phyloP scores from a whole-genome alignment of 257 asterid species.

The Agastache rugosa region DNA sequence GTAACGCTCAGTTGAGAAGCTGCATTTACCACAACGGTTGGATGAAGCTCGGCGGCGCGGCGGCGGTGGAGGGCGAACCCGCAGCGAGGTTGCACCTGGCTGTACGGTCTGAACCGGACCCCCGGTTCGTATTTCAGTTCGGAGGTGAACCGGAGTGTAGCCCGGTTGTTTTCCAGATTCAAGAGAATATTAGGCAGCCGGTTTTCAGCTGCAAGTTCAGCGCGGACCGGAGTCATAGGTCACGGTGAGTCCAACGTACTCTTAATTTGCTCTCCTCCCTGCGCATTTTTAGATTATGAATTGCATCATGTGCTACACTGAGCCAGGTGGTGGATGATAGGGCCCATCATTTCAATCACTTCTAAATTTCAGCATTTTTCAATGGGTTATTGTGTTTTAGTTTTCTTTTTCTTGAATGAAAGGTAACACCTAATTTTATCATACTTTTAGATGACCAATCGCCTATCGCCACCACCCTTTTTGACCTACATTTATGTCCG shows the following conservation, averaged over 20 bases:
- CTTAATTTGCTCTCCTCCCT: too few species aligned
- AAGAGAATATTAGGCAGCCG: constrained; percentile 83
- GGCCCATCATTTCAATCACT: background rate
- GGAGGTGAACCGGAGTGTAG: constrained; percentile 95
- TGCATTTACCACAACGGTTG: constrained; percentile 69
- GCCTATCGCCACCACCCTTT: background rate
- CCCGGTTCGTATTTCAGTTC: constrained; percentile 83
- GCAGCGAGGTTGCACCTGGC: too few species aligned
- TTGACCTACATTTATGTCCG: too few species aligned
- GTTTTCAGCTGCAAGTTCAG: constrained; percentile 91
- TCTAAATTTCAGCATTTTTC: background rate
- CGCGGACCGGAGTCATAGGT: constrained; percentile 55
- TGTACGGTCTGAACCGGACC: constrained; percentile 89
- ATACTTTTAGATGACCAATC: background rate
- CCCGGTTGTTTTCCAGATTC: constrained; percentile 86
- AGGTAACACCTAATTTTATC: background rate
- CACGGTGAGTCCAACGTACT: too few species aligned
- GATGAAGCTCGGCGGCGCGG: constrained; percentile 63
- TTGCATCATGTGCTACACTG: too few species aligned
- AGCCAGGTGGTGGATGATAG: background rate
- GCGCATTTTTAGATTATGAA: too few species aligned
- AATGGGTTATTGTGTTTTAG: too few species aligned
- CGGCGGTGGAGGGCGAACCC: constrained; percentile 51
- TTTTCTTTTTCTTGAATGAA: background rate
- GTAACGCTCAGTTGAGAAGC: constrained; percentile 49